Percentiles rank a stretch among this genome's conserved stretches.
These are phyloP conservation scores for Colletotrichum scovillei DNA, from an alignment of 2,329 filamentous ascomycete genomes.

Conservation along the genomic window DNA sequence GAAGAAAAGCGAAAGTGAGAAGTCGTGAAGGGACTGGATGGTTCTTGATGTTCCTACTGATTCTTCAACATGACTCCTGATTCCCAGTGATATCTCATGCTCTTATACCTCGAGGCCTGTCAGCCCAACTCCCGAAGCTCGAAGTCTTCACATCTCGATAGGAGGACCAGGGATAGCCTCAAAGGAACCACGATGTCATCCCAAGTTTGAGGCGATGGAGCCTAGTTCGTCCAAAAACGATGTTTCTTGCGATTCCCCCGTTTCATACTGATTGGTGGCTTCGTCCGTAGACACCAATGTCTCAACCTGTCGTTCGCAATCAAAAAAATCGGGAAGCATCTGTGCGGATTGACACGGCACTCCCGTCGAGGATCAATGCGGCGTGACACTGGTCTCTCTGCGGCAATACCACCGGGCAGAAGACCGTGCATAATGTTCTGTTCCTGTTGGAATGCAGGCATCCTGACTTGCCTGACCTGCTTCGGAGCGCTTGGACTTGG, in stretches of 20 bases:
- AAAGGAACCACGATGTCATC: slow-evolving; percentile 5
- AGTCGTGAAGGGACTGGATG: neutral
- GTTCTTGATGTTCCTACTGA: slow-evolving; percentile 1
- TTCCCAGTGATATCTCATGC: neutral
- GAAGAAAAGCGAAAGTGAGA: neutral
- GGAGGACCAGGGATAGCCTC: neutral
- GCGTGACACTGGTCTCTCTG: neutral
- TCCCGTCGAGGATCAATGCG: neutral
- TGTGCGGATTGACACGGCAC: slow-evolving; percentile 4
- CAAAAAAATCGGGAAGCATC: neutral
- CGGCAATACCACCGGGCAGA: slow-evolving; percentile 8
- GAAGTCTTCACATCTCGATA: neutral
- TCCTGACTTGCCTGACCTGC: neutral
- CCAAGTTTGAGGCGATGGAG: slow-evolving; percentile 1
- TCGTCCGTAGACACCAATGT: slow-evolving; percentile 12
- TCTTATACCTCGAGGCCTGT: slow-evolving; percentile 16
- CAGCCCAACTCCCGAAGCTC: neutral
- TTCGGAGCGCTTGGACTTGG: slow-evolving; percentile 8
- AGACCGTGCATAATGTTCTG: slow-evolving; percentile 12
- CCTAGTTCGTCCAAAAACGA: slow-evolving; percentile 22
- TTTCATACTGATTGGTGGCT: slow-evolving; percentile 34
- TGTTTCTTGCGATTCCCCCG: slow-evolving; percentile 24
- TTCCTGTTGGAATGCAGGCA: neutral
- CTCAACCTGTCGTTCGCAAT: slow-evolving; percentile 12
- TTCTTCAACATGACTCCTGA: neutral